Evolutionary conservation across 2,329 filamentous ascomycete genomes (phyloP), one percentile per base, ranked within the genome.

Genomic region (Trichoderma harzianum): DNA sequence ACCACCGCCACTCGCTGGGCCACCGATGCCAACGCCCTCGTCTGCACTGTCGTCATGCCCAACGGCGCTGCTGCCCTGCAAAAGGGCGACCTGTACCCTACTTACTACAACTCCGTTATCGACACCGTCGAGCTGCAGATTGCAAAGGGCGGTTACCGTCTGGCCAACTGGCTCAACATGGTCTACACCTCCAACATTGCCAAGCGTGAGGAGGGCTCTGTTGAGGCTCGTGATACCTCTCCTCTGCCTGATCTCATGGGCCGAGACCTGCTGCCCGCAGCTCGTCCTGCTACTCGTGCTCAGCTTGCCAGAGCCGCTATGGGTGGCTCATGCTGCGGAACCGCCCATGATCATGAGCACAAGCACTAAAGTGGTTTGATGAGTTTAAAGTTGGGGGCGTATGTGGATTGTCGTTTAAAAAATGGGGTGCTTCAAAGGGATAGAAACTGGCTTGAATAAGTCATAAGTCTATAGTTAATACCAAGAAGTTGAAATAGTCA

Each of bases 71-170:
- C 72, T n/a, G 79, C 79, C 18, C 79, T 85, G n/a, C 76, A 84
- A 74, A 76, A 76, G 30, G 77, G 79, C 72, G 83, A 84, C 34
- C 77, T 85, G 7, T 80, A 79, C 68, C 82, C 81, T 12, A 74
- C 75, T 12, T 84, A 84, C 74, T 83, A 82, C 65, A 80, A 80
- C 36, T 77, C 75, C 11, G 83, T 82, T 18, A 77, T 79, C 68
- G 80, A 79, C 11, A 81, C 82, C 16, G 78, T 85, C 51, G 79
- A 81, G 74, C 74, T 84, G 68, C 83, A 85, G 77, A 83, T 85
- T 30, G 82, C 83, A 10, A 85, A 85, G 78, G 82, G 82, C 66
- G 83, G 83, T 0, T 83, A 84, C 66, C 75, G 79, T 64, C 74
- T 79, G 5, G 78, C 73, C 4, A 78, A 79, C 73, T 79, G 78